Evolutionary conservation across 1,284 basidiomycete species (phyloP).

Genomic region (Heimioporus retisporus): DNA sequence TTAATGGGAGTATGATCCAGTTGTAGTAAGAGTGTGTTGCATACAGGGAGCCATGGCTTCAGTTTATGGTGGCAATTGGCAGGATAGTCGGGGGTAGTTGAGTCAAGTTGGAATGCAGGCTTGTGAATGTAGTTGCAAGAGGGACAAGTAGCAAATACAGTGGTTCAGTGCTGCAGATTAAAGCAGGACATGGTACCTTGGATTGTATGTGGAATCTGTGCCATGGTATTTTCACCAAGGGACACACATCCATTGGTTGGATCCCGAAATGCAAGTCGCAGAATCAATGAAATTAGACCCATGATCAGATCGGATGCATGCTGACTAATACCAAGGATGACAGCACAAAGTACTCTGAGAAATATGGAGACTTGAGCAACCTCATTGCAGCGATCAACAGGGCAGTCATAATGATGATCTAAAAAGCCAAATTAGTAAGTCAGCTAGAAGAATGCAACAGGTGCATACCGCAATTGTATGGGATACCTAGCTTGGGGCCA

Average conservation of each 20-base stretch:
- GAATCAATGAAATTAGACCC: background rate
- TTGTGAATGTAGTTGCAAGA: background rate
- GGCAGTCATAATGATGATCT: background rate
- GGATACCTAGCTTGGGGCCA: background rate
- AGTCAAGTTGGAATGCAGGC: background rate
- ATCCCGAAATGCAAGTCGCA: background rate
- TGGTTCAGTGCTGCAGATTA: background rate
- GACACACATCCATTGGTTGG: background rate
- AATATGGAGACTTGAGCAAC: slow-evolving; percentile 6
- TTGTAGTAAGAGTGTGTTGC: slow-evolving; percentile 2
- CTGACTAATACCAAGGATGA: slow-evolving; percentile 2
- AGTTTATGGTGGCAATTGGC: background rate
- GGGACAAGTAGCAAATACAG: background rate
- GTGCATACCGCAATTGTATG: background rate
- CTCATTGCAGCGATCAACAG: slow-evolving; percentile 1
- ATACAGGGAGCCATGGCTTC: slow-evolving; percentile 1
- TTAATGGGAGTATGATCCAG: slow-evolving; percentile 8
- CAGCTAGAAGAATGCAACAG: background rate
- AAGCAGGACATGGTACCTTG: background rate
- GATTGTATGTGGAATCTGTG: background rate
- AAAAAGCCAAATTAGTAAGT: background rate
- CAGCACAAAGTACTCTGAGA: slow-evolving; percentile 1
- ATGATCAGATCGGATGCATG: slow-evolving; percentile 4
- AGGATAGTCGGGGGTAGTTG: background rate
- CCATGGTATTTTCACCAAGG: background rate